These are phyloP conservation scores for Solanum sejunctum DNA, from an alignment of 257 asterid species.

Conservation along the genomic window DNA sequence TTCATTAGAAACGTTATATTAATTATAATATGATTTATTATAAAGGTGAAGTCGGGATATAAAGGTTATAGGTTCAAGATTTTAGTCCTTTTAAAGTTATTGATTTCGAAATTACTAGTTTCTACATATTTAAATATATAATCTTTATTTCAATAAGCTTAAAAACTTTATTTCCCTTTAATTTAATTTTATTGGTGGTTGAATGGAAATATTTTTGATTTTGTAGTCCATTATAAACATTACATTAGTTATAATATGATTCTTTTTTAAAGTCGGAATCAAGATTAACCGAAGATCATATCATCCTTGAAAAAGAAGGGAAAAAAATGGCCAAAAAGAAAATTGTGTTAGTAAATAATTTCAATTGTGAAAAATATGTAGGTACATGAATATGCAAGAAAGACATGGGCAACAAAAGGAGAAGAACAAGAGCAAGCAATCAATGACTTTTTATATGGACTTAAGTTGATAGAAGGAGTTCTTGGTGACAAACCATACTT, in stretches of 20 bases:
- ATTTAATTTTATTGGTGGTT: not conserved
- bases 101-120: too few species aligned
- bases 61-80: too few species aligned
- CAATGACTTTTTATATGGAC: not conserved
- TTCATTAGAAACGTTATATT: too few species aligned
- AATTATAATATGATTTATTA: too few species aligned
- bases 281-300: not conserved
- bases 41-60: too few species aligned
- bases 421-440: constrained; percentile 4
- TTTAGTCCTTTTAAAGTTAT: too few species aligned
- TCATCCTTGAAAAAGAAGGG: too few species aligned
- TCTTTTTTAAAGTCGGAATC: not conserved
- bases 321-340: not conserved
- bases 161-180: not conserved
- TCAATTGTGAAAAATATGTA: not conserved
- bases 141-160: too few species aligned
- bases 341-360: not conserved
- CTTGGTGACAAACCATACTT: constrained; percentile 3
- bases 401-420: constrained; percentile 2
- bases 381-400: not conserved
- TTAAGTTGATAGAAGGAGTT: constrained; percentile 4
- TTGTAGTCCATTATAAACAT: not conserved
- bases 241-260: not conserved
- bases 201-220: not conserved
- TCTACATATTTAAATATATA: too few species aligned